Percentiles rank a stretch among this genome's conserved stretches.
phyloP scores from a whole-genome alignment of 768 basidiomycete genomes.

The Lentinula edodes region DNA sequence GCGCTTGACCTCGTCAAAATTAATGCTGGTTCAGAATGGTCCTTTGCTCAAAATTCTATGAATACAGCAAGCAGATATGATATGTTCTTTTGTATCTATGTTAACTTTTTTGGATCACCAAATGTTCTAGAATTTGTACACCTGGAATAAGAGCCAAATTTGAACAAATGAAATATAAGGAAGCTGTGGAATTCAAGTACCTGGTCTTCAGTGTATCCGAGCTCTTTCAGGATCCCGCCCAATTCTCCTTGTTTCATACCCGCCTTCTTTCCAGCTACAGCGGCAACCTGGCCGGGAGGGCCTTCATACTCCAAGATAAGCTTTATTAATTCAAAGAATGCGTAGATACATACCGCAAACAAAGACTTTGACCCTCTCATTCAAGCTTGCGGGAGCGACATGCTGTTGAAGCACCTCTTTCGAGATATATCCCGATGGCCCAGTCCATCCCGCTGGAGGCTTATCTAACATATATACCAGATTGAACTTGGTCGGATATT shows the following conservation, averaged over 20 bases:
- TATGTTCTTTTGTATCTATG: not conserved
- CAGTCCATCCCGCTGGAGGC: constrained; percentile 51
- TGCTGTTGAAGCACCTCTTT: constrained; percentile 69
- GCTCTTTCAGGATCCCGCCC: constrained; percentile 54
- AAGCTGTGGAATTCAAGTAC: constrained; percentile 29
- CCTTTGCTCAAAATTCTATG: too few relatives aligned
- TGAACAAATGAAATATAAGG: not conserved
- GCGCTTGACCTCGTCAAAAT: too few relatives aligned
- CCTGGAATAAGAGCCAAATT: not conserved
- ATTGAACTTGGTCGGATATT: constrained; percentile 67
- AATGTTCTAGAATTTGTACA: not conserved
- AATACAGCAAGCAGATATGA: too few relatives aligned
- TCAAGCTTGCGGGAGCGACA: constrained; percentile 55
- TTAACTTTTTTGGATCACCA: not conserved
- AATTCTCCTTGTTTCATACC: constrained; percentile 84
- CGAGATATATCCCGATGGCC: constrained; percentile 71
- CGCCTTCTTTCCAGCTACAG: constrained; percentile 84
- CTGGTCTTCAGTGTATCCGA: constrained; percentile 84
- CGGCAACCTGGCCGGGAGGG: constrained; percentile 85
- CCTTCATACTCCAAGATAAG: constrained; percentile 31
- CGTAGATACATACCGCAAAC: constrained; percentile 60
- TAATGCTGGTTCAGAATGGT: too few relatives aligned
- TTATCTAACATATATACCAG: constrained; percentile 87
- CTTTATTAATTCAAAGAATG: not conserved
- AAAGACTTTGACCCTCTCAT: constrained; percentile 83